phyloP scores from a whole-genome alignment of 1,139 yeast species.

The Candida pseudoviswanathii region DNA sequence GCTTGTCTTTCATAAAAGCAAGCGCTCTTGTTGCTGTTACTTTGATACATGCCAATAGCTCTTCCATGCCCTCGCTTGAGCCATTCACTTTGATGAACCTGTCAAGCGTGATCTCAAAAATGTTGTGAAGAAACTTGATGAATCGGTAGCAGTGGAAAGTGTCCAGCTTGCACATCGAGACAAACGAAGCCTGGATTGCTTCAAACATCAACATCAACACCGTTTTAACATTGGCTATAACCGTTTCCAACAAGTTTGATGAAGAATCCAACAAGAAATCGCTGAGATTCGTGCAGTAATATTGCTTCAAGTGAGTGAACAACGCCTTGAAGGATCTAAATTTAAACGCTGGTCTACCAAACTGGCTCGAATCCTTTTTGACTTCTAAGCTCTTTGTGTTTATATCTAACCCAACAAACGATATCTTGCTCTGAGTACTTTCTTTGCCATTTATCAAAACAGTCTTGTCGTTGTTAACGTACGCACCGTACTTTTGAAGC shows the following conservation, averaged over 20 bases:
- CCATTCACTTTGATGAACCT: conserved; percentile 11
- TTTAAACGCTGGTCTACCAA: conserved; percentile 9
- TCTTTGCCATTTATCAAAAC: conserved; percentile 16
- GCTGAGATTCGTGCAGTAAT: conserved; percentile 16
- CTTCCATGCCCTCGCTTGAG: conserved; percentile 1
- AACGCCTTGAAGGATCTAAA: conserved; percentile 16
- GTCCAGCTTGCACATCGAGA: conserved; percentile 10
- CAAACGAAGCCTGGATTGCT: conserved; percentile 10
- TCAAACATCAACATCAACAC: conserved; percentile 12
- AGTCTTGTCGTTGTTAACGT: conserved; percentile 60
- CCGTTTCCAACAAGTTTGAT: conserved; percentile 8
- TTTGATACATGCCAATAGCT: background rate
- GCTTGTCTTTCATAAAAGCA: background rate
- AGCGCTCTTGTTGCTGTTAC: background rate
- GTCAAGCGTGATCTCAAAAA: conserved; percentile 7
- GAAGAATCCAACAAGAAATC: conserved; percentile 12
- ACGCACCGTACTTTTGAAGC: conserved; percentile 56
- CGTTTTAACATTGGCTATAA: conserved; percentile 10
- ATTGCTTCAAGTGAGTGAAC: conserved; percentile 18
- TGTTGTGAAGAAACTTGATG: conserved; percentile 9
- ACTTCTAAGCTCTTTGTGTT: conserved; percentile 21
- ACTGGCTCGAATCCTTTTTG: conserved; percentile 10
- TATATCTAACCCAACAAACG: conserved; percentile 39
- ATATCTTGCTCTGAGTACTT: conserved; percentile 13
- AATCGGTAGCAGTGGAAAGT: conserved; percentile 10